These are phyloP conservation scores for Phyllosticta ampelicida DNA, from an alignment of 2,329 filamentous ascomycete species.

Conservation along the genomic window DNA sequence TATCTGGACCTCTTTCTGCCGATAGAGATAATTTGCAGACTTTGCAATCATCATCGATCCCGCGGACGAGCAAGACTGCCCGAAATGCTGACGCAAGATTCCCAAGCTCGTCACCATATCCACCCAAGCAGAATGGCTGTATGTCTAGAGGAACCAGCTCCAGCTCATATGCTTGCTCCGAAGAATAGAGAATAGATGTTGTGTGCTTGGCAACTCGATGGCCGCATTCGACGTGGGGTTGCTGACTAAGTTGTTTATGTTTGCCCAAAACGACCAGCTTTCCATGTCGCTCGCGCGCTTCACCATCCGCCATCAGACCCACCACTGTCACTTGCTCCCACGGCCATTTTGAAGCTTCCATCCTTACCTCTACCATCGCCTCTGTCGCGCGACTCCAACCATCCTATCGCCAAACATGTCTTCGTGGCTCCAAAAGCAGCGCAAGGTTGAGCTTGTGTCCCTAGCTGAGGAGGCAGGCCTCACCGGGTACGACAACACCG, in stretches of 20 bases:
- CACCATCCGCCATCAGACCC: not conserved
- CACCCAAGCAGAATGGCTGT: not conserved
- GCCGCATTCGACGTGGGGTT: constrained; percentile 4
- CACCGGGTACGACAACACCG: constrained; percentile 51
- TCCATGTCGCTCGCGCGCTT: constrained; percentile 2
- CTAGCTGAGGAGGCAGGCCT: constrained; percentile 62
- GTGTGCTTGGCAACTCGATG: not conserved
- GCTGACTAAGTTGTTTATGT: constrained; percentile 1
- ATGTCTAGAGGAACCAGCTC: not conserved
- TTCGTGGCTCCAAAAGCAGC: constrained; percentile 68
- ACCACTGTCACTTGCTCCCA: constrained; percentile 3
- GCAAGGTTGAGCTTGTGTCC: constrained; percentile 68
- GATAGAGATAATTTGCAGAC: not conserved
- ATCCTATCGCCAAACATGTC: constrained; percentile 44
- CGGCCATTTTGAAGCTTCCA: not conserved
- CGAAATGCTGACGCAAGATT: not conserved
- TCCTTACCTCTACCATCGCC: constrained; percentile 7
- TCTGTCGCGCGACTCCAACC: constrained; percentile 2
- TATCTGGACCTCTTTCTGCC: not conserved
- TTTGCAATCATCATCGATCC: not conserved
- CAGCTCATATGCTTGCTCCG: not conserved
- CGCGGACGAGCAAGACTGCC: not conserved
- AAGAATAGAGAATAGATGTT: too few species aligned
- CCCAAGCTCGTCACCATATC: not conserved
- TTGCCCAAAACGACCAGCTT: not conserved